These are phyloP conservation scores for Amoebophrya sp. DNA, from an alignment of 169 alveolate species.

Conservation along the genomic window DNA sequence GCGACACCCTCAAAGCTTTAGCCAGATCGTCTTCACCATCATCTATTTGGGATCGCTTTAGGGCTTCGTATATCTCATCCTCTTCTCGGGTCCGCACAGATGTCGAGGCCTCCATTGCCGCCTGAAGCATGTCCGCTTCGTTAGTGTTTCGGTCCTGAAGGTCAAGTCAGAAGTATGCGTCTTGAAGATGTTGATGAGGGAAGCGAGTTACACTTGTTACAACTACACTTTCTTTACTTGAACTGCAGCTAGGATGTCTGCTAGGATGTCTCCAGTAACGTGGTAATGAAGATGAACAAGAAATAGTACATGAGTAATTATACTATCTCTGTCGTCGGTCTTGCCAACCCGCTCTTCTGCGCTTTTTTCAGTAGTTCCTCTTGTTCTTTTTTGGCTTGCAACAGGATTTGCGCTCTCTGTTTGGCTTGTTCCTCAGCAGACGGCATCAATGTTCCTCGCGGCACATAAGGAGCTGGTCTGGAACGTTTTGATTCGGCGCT, in stretches of 20 bases:
- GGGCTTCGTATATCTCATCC: background rate
- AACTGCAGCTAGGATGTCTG: too few relatives aligned
- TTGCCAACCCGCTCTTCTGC: background rate
- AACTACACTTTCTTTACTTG: too few relatives aligned
- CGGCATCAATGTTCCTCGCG: too few relatives aligned
- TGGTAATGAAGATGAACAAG: background rate
- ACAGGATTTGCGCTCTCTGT: background rate
- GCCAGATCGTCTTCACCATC: background rate
- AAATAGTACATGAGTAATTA: background rate
- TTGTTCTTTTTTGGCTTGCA: background rate
- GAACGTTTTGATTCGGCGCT: background rate
- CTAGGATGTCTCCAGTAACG: too few relatives aligned
- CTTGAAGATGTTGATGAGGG: too few relatives aligned
- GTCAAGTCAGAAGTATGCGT: too few relatives aligned
- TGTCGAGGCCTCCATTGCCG: background rate
- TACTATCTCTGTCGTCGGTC: background rate
- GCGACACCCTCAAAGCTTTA: background rate
- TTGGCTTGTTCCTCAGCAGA: background rate
- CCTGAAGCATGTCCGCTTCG: background rate
- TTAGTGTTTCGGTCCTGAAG: too few relatives aligned
- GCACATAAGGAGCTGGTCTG: too few relatives aligned
- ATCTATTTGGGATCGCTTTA: background rate
- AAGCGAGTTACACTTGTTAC: too few relatives aligned
- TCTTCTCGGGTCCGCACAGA: background rate
- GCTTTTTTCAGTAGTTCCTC: background rate